Conservation (phyloP, 768 basidiomycete species). For the Phylloporus sp. region DNA sequence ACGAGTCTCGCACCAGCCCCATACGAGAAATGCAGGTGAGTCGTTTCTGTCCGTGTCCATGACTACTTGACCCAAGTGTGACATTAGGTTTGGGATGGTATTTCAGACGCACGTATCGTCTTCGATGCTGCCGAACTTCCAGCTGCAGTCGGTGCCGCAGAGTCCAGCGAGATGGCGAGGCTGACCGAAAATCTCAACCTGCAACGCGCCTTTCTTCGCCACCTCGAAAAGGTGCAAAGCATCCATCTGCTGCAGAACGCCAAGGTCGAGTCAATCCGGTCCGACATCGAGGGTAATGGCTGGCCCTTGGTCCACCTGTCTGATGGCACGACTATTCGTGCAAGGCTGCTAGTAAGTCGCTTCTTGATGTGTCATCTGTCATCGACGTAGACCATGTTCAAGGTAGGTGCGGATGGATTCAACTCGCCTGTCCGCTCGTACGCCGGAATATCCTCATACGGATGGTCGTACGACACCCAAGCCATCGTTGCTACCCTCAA, state of each 20-base stretch:
- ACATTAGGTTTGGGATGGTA: constrained; percentile 86
- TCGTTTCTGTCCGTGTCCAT: neutral
- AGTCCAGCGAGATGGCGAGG: constrained; percentile 60
- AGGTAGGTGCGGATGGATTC: constrained; percentile 94
- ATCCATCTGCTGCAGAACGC: constrained; percentile 67
- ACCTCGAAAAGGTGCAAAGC: constrained; percentile 46
- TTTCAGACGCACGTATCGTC: constrained; percentile 72
- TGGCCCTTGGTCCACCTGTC: constrained; percentile 83
- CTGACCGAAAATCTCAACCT: constrained; percentile 92
- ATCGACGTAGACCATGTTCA: neutral
- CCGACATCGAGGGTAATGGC: constrained; percentile 41
- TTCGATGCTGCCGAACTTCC: constrained; percentile 54
- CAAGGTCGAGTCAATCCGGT: constrained; percentile 66
- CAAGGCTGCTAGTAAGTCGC: constrained; percentile 65
- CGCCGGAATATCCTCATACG: constrained; percentile 80
- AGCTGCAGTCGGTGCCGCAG: constrained; percentile 22
- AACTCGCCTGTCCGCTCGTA: constrained; percentile 91
- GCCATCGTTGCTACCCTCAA: constrained; percentile 86
- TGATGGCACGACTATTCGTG: constrained; percentile 57
- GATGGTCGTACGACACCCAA: constrained; percentile 87
- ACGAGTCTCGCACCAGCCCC: constrained; percentile 58
- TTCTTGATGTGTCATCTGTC: neutral
- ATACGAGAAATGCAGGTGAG: constrained; percentile 83
- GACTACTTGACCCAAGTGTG: constrained; percentile 2
- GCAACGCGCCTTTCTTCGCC: constrained; percentile 74